Conservation (phyloP, 1,284 basidiomycete species). For the Lentinus polychrous region DNA sequence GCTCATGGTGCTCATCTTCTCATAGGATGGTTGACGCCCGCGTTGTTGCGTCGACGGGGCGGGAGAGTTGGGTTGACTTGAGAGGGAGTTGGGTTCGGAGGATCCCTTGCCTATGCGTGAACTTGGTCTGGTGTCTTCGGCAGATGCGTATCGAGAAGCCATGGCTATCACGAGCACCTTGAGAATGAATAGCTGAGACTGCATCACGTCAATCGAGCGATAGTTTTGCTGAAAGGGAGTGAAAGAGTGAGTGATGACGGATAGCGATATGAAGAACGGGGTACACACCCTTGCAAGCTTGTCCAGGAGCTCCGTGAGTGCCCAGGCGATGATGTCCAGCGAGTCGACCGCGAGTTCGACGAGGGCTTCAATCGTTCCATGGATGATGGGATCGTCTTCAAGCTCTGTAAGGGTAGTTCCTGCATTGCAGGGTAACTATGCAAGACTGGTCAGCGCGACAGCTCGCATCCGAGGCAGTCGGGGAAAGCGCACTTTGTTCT, state of each 20-base stretch:
- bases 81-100: conserved; percentile 20
- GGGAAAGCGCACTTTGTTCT: conserved; percentile 47
- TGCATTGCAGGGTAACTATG: conserved; percentile 80
- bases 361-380: conserved; percentile 70
- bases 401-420: conserved; percentile 66
- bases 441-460: not conserved
- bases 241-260: not conserved
- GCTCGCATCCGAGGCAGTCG: conserved; percentile 6
- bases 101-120: conserved; percentile 35
- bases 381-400: conserved; percentile 68
- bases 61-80: conserved; percentile 24
- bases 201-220: conserved; percentile 67
- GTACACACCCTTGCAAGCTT: conserved; percentile 65
- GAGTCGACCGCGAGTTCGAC: conserved; percentile 74
- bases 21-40: conserved; percentile 31
- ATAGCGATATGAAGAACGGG: not conserved
- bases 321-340: conserved; percentile 72
- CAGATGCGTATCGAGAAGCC: conserved; percentile 67
- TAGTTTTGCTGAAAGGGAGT: conserved; percentile 38
- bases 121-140: conserved; percentile 30
- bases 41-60: conserved; percentile 21
- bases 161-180: conserved; percentile 78
- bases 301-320: conserved; percentile 72
- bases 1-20: conserved; percentile 27
- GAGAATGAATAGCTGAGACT: conserved; percentile 86